Base-by-base conservation (phyloP, 306 rosid genomes). In the Lablab purpureus region DNA sequence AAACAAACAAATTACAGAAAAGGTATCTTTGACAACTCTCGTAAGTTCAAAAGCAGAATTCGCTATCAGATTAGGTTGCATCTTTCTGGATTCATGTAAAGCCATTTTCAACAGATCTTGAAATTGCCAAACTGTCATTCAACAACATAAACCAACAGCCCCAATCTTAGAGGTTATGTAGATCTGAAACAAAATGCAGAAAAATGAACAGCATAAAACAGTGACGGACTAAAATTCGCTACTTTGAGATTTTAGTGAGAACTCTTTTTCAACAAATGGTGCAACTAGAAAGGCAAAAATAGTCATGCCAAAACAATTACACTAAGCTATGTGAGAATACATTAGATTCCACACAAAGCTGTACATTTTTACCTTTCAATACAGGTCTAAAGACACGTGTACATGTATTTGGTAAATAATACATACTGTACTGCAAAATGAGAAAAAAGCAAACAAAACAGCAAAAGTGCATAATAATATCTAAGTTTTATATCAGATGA, bases 1-100 rank as follows among this genome's bases (percentile, higher is more conserved):
- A 22, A 74, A 81, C 40, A 49, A 80, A 78, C 60, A 69, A 73
- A 75, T 75, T 78, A 77, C 70, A 46, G 45, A 65, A 58, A 64
- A 23, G 6, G 19, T 17, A 62, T 14, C 34, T 45, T 47, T 18
- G 43, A 60, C 30, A 67, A 74, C 49, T 81, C 68, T 13, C 51
- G n/a, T 10, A 58, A 21, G 22, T 27, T 67, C 64, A 75, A 49
- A 37, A 65, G 77, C 65, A 77, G 52, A 68, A 28, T 45, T 59
- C 25, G 10, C 8, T 18, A 41, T 70, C 75, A 14, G 25, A 64
- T 47, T 19, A 59, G 58, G 55, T 62, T 76, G 41, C 30, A 63
- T 62, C 10, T 66, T 56, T 78, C 28, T n/a, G 10, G 23, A 72
- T 23, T 45, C 54, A 71, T 19, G 7, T 27, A n/a, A 60, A 32